A percentile compares a stretch with the other conserved stretches of the same genome.
phyloP scores from a whole-genome alignment of 225 moss, liverwort and hornwort species.

The Physcomitrium patens region DNA sequence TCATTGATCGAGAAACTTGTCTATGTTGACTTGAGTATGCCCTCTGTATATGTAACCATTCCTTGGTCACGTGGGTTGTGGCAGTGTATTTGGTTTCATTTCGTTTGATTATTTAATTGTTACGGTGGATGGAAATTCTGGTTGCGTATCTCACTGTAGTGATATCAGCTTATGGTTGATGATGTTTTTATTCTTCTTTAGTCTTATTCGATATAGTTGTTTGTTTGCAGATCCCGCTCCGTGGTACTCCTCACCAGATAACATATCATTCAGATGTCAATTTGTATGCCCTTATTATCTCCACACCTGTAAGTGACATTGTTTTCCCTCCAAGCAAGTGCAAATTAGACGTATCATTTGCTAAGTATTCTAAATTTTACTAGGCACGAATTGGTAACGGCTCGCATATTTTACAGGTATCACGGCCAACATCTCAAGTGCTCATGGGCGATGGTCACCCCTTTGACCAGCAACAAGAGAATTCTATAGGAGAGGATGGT shows the following conservation, averaged over 20 bases:
- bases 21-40: neutral
- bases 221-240: conserved; percentile 70
- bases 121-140: conserved; percentile 8
- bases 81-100: conserved; percentile 2
- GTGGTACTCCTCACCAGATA: conserved; percentile 97
- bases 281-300: conserved; percentile 95
- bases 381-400: conserved; percentile 26
- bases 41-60: neutral
- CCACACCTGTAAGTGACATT: conserved; percentile 63
- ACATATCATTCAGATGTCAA: conserved; percentile 90
- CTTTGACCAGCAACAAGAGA: conserved; percentile 74
- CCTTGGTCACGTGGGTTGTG: conserved; percentile 1
- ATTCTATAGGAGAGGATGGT: conserved; percentile 68
- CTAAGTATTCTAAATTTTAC: neutral
- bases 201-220: neutral
- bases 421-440: conserved; percentile 66
- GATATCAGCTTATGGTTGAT: neutral
- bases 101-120: conserved; percentile 3
- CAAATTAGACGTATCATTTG: conserved; percentile 8
- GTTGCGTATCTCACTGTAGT: conserved; percentile 3
- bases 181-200: neutral
- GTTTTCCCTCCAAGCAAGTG: conserved; percentile 17
- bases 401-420: conserved; percentile 37
- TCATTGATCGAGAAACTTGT: neutral
- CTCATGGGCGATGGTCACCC: conserved; percentile 70